Evolutionary conservation across 2,329 filamentous ascomycete genomes (phyloP), one percentile per base, ranked within the genome.

Genomic region (Truncatella angustata): DNA sequence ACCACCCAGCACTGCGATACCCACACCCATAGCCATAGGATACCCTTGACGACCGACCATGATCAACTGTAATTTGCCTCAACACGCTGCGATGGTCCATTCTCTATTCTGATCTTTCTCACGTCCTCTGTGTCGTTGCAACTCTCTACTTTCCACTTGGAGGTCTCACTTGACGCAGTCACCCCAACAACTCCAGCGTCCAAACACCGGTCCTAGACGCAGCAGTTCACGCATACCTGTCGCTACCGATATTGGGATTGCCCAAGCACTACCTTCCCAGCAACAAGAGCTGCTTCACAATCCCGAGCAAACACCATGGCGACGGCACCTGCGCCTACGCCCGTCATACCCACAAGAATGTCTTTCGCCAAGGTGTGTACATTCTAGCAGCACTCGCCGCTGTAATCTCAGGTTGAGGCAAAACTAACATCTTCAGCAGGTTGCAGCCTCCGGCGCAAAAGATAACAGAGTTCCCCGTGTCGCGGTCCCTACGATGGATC

Each of bases 71-170:
- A 73, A 71, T 70, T 69, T 67, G 63, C 74, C 72, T 68, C 72
- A 70, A 68, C 73, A 73, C 78, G 72, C 72, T 73, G 76, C 72
- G 69, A 72, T 76, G 72, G 77, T 78, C 71, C 73, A 74, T 73
- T 77, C 75, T 71, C 69, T 73, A 76, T 76, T 71, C 73, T 81
- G 75, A 81, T 74, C 75, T 71, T 59, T 62, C 62, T 61, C 54
- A 50, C 43, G 52, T 54, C 58, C 54, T 18, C 35, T 34, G 55
- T 52, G 57, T 59, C 54, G 51, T 60, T 56, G 50, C 56, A 54
- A 49, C 23, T 37, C n/a, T n/a, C 24, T 26, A 48, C 52, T 55
- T 57, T 56, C 46, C 53, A 40, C 54, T 54, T 44, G 56, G 52
- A 56, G 36, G 23, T 44, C 16, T 39, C 14, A n/a, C 32, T 37